Evolutionary conservation across 2,329 filamentous ascomycete species (phyloP).

Genomic region (Apiospora saccharicola): DNA sequence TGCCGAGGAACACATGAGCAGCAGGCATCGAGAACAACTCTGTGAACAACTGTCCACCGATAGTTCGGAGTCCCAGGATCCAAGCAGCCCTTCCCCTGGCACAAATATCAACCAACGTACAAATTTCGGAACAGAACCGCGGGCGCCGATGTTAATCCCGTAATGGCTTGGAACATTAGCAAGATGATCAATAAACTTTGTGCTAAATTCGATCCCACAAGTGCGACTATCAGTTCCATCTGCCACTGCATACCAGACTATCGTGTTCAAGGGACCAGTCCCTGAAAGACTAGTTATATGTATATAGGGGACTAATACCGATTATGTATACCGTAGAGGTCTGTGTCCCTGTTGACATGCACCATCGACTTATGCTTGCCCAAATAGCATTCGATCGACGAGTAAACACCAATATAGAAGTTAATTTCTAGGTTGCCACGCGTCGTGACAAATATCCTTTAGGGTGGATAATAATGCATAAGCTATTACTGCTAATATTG

Average conservation of each 20-base stretch:
- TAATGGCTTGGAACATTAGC: not conserved
- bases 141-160: not conserved
- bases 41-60: not conserved
- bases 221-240: not conserved
- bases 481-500: not conserved
- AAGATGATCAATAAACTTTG: not conserved
- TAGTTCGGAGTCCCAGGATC: not conserved
- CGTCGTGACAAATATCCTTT: not conserved
- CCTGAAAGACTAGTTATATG: not conserved
- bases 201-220: not conserved
- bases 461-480: not conserved
- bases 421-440: not conserved
- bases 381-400: not conserved
- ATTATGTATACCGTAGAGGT: not conserved
- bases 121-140: constrained; percentile 4
- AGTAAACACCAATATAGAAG: not conserved
- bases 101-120: not conserved
- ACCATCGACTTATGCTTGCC: not conserved
- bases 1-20: not conserved
- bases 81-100: not conserved
- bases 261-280: not conserved
- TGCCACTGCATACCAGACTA: not conserved
- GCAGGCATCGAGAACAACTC: not conserved
- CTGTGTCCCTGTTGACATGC: not conserved
- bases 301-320: not conserved